Base-by-base conservation (phyloP, 2,329 filamentous ascomycete genomes). In the Monosporascus sp. region DNA sequence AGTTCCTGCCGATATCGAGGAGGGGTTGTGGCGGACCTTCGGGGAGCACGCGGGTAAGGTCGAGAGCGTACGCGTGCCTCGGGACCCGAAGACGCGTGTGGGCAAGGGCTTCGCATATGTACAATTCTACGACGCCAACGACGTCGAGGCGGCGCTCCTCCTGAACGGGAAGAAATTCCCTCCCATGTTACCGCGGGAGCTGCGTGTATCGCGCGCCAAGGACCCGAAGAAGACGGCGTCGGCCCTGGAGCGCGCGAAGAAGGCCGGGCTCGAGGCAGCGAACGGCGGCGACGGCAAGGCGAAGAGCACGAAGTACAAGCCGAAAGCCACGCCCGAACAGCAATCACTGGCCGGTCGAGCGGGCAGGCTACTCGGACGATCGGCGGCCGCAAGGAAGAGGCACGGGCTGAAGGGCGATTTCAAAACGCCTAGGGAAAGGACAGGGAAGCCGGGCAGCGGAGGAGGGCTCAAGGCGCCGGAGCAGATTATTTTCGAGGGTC, bases 51-150 rank as follows among this genome's bases (percentile, higher is more conserved):
- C 81, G 56, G 92, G 93, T 60, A 88, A 82, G 58, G 89, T 99
- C 14, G 93, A 99, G 72, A 96, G 87, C 65, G 95, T 99, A 37
- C 88, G 94, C 37, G 91, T 99, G 20, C 83, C 97, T 49, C 85
- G 94, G 52, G 94, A 99, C 66, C 79, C 89, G 57, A 87, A 88
- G 60, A 99, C 95, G 7, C 84, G 95, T 48, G 90, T 99, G 31
- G 91, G 94, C 64, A 99, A 99, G 69, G 94, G 94, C 5, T 90
- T 99, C 66, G 95, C 95, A 57, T 99, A 99, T 65, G 93, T 99
- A 17, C 94, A 99, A 67, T 99, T 99, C 72, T 83, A 87, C 65
- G 90, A 97, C 63, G 83, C 80, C 57, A 97, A 95, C 63, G 79
- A 87, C 45, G 93, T 99, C 46, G 94, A 99, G 71, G 82, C 88